These are phyloP conservation scores for Vigna angularis DNA, from an alignment of 306 rosid genomes.

Conservation along the genomic window DNA sequence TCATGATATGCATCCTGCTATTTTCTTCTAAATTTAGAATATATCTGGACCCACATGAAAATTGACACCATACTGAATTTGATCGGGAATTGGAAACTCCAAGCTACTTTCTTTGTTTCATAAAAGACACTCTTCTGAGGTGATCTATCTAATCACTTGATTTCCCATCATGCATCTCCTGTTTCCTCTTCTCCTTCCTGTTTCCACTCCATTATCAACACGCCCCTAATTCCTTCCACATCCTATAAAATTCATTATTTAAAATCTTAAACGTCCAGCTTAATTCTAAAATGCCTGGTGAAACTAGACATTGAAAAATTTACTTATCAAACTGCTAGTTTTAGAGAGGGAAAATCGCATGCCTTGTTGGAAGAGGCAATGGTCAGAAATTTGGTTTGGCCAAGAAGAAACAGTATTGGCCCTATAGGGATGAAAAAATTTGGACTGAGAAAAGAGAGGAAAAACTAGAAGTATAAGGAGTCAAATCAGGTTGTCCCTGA, in stretches of 20 bases:
- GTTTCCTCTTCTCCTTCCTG: no score
- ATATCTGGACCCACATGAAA: constrained; percentile 43
- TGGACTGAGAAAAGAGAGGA: constrained; percentile 9
- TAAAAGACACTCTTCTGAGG: background rate
- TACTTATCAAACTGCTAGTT: constrained; percentile 1
- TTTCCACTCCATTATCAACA: no score
- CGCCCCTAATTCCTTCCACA: background rate
- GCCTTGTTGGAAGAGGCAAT: constrained; percentile 43
- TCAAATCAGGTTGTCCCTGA: constrained; percentile 50
- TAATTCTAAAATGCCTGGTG: background rate
- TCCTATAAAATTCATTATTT: constrained; percentile 2
- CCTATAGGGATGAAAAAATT: background rate
- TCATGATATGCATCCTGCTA: constrained; percentile 22
- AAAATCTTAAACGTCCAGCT: constrained; percentile 4
- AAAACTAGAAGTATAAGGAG: constrained; percentile 30
- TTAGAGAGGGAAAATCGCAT: constrained; percentile 1
- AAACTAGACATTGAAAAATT: background rate
- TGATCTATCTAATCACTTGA: background rate
- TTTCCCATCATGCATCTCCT: background rate
- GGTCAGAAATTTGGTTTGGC: constrained; percentile 36
- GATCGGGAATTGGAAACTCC: constrained; percentile 28
- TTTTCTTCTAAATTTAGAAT: constrained; percentile 40
- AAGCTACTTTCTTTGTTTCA: background rate
- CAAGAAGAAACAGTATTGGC: background rate
- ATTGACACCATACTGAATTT: constrained; percentile 30